Percentiles rank a stretch among this genome's conserved stretches.
Conservation (phyloP, 2,329 filamentous ascomycete species). For the Arthrobotrys megalospora region DNA sequence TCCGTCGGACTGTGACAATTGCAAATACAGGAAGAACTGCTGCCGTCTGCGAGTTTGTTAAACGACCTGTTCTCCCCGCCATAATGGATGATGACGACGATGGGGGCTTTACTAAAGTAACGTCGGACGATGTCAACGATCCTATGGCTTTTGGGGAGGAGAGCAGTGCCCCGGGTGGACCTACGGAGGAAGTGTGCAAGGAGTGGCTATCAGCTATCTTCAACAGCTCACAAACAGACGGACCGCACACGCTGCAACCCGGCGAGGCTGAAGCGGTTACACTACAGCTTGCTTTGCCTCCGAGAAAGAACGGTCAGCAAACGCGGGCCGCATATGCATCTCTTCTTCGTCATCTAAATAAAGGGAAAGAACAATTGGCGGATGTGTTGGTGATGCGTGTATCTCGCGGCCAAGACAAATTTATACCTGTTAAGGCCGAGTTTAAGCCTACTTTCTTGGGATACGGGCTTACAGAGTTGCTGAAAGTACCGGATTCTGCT, state of each 20-base stretch:
- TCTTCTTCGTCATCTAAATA: constrained; percentile 80
- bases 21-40: constrained; percentile 91
- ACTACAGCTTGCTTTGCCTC: constrained; percentile 71
- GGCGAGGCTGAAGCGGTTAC: constrained; percentile 84
- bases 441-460: constrained; percentile 90
- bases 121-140: constrained; percentile 61
- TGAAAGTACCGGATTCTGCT: constrained; percentile 82
- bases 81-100: constrained; percentile 67
- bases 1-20: constrained; percentile 80
- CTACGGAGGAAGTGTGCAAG: constrained; percentile 46
- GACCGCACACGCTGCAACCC: constrained; percentile 75
- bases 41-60: constrained; percentile 84
- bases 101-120: constrained; percentile 63
- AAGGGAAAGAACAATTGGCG: constrained; percentile 77
- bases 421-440: constrained; percentile 82
- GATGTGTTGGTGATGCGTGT: constrained; percentile 91
- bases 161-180: constrained; percentile 3
- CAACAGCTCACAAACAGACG: constrained; percentile 22
- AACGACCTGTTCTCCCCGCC: constrained; percentile 74
- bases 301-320: constrained; percentile 75
- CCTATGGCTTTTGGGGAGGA: constrained; percentile 58
- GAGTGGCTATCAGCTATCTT: constrained; percentile 49
- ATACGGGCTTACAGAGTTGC: constrained; percentile 88
- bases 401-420: constrained; percentile 87
- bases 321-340: constrained; percentile 15